Base-by-base conservation (phyloP, 495 filamentous ascomycete species). In the Xeromyces bisporus region DNA sequence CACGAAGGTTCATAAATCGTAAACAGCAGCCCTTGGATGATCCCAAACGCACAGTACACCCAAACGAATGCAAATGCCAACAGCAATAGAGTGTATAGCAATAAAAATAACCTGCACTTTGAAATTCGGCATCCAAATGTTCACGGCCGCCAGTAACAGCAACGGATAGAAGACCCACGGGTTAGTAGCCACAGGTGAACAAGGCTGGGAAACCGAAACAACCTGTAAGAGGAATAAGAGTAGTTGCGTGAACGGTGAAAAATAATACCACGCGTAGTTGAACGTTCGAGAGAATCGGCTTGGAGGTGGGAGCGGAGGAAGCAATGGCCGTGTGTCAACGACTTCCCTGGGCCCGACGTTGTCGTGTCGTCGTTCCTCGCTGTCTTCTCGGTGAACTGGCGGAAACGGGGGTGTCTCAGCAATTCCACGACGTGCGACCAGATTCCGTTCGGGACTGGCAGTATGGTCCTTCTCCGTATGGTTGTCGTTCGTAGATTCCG, bases 151-250 rank as follows among this genome's bases (percentile, higher is more conserved):
- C 3, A 78, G 38, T 10, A 56, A 44, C 3, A 81, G 47, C 11
- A 82, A 47, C 18, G 74, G 68, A 40, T 77, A 81, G 17, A 62
- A 53, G 15, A 78, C 47, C 57, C 58, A 67, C 3, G 70, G 56
- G 27, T 66, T 69, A 7, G 65, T 60, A 1, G 67, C 67, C n/a
- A 67, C 50, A 0, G 78, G 77, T 9, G 57, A 58, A 48, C 78
- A 84, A 4, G 71, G 66, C 32, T 63, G 52, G 7, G 64, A 62
- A 1, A 72, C 41, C 2, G 66, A 65, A 12, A 57, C 46, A 0
- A 71, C 39, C 40, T 82, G 80, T 13, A 60, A 21, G 6, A 73
- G 46, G 38, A 80, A 75, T 3, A 76, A 25, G 0, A 42, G 37
- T 4, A 62, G 32, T 29, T 64, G 47, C 26, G 58, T 47, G 12